Evolutionary conservation across 2,329 filamentous ascomycete genomes (phyloP).

Genomic region (Fusarium sp.): DNA sequence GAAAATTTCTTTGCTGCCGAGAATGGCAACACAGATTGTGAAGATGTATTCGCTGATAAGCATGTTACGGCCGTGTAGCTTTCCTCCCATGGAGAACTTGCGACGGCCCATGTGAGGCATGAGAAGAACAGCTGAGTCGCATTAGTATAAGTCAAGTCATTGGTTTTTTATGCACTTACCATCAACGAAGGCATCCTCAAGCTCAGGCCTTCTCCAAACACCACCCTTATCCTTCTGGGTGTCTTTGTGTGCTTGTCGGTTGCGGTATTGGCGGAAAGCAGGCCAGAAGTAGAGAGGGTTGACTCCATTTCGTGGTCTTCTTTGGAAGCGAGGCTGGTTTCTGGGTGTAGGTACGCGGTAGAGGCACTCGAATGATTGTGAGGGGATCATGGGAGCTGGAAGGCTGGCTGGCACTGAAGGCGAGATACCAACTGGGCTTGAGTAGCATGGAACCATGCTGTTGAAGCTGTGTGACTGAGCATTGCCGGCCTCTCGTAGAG

Average conservation of each 20-base stretch:
- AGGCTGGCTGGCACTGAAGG: slow-evolving; percentile 60
- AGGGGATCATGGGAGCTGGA: slow-evolving; percentile 63
- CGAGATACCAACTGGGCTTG: slow-evolving; percentile 55
- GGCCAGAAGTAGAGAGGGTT: slow-evolving; percentile 72
- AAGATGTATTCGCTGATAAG: slow-evolving; percentile 75
- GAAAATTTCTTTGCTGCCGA: slow-evolving; percentile 57
- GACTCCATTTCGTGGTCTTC: slow-evolving; percentile 52
- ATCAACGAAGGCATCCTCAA: slow-evolving; percentile 75
- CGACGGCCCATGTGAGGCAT: slow-evolving; percentile 74
- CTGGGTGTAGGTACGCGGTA: slow-evolving; percentile 53
- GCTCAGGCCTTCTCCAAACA: slow-evolving; percentile 62
- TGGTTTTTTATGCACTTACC: slow-evolving; percentile 57
- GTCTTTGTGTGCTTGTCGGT: slow-evolving; percentile 72
- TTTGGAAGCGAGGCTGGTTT: slow-evolving; percentile 51
- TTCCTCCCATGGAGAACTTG: slow-evolving; percentile 73
- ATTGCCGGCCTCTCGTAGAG: slow-evolving; percentile 65
- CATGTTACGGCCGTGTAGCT: slow-evolving; percentile 75
- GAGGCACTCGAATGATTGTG: slow-evolving; percentile 58
- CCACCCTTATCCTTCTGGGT: slow-evolving; percentile 69
- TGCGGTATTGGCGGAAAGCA: slow-evolving; percentile 73
- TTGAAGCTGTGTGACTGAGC: slow-evolving; percentile 58
- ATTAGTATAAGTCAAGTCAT: slow-evolving; percentile 33
- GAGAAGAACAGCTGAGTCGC: slow-evolving; percentile 67
- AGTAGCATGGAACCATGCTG: slow-evolving; percentile 58
- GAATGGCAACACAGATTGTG: slow-evolving; percentile 52